Percentiles rank a stretch among this genome's conserved stretches.
Evolutionary conservation across 129 eudicot species (phyloP).

Genomic region (Tagetes erecta): DNA sequence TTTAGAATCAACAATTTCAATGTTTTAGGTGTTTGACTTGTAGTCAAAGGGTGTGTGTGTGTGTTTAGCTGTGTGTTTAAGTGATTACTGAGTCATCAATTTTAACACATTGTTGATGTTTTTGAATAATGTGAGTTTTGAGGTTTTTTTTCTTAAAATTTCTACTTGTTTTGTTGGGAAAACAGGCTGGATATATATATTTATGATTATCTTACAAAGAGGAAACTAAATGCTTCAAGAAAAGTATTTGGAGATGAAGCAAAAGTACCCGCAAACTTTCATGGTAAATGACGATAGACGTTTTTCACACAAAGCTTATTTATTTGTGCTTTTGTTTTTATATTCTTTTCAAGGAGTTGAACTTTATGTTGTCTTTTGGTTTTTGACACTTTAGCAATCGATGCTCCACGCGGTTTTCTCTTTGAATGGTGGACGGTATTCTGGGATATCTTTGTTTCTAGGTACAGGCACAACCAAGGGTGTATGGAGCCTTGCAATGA

Average conservation of each 20-base stretch:
- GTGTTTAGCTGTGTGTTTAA: too few relatives aligned
- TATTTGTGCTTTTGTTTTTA: not conserved
- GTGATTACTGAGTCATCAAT: too few relatives aligned
- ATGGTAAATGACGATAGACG: conserved; percentile 37
- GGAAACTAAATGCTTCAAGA: conserved; percentile 41
- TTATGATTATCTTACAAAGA: conserved; percentile 67
- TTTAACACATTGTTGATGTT: not conserved
- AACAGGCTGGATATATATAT: conserved; percentile 71
- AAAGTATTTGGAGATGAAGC: conserved; percentile 63
- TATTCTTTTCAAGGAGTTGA: not conserved
- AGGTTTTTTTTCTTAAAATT: not conserved
- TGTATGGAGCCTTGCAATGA: conserved; percentile 39
- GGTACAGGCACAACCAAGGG: conserved; percentile 47
- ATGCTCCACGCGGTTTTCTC: conserved; percentile 66
- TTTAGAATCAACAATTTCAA: not conserved
- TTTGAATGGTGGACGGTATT: conserved; percentile 69
- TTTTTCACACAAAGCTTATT: conserved; percentile 5
- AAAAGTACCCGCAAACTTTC: conserved; percentile 46
- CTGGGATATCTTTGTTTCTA: conserved; percentile 60
- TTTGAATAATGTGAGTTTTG: not conserved
- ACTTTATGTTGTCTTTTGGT: not conserved
- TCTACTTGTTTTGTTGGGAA: conserved; percentile 22
- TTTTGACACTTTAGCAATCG: conserved; percentile 50
- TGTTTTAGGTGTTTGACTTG: not conserved
- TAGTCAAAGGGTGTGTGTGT: not conserved